Evolutionary conservation across 176 grass and related monocot species (phyloP).

Genomic region (Oryza glaberrima): DNA sequence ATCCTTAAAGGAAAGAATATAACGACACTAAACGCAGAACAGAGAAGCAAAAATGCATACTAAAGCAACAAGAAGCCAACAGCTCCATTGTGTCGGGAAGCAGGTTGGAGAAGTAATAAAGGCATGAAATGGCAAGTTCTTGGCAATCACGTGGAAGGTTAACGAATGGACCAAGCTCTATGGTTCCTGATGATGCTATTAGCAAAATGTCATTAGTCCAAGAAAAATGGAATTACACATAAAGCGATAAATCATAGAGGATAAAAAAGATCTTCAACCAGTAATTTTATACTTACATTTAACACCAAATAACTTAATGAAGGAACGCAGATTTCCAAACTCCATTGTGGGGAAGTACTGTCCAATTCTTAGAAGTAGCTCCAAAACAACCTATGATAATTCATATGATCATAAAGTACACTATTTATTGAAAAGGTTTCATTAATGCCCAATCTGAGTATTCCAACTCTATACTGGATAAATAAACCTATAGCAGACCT

Average conservation of each 20-base stretch:
- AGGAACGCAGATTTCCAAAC: constrained; percentile 48
- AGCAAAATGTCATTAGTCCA: constrained; percentile 25
- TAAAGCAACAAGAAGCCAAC: constrained; percentile 80
- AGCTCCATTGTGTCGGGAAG: constrained; percentile 60
- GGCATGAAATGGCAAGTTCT: constrained; percentile 77
- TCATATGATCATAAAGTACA: constrained; percentile 28
- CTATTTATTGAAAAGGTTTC: constrained; percentile 31
- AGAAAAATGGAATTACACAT: constrained; percentile 8
- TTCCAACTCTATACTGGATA: constrained; percentile 8
- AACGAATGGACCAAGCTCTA: constrained; percentile 70
- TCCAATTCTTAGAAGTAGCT: constrained; percentile 70
- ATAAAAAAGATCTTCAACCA: neutral
- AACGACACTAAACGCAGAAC: neutral
- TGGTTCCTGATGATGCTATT: constrained; percentile 57
- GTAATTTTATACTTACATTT: constrained; percentile 66
- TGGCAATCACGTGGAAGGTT: constrained; percentile 64
- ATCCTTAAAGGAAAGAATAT: neutral
- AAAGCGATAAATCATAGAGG: neutral
- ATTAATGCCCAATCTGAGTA: neutral
- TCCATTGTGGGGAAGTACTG: constrained; percentile 52
- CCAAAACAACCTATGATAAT: constrained; percentile 66
- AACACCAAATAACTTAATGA: constrained; percentile 70
- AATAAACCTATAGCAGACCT: constrained; percentile 49
- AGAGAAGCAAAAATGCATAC: constrained; percentile 55
- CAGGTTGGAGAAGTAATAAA: constrained; percentile 87